Evolutionary conservation across 176 grass and related monocot genomes (phyloP).

Genomic region (Tillandsia fasciculata): DNA sequence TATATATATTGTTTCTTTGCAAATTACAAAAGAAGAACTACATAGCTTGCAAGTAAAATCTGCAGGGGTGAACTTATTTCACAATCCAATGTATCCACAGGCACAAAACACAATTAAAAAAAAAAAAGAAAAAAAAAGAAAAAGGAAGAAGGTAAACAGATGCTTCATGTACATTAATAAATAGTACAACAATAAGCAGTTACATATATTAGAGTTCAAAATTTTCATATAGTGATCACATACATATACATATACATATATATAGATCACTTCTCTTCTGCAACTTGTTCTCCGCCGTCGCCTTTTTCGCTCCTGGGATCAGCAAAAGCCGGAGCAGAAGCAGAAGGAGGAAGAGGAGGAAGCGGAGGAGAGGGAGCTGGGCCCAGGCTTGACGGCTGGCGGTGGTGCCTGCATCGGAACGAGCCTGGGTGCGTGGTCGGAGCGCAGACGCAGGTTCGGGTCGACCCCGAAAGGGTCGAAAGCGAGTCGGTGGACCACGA

Average conservation of each 20-base stretch:
- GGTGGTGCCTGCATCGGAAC: slow-evolving; percentile 82
- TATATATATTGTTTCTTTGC: too few species aligned
- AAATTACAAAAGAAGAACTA: too few species aligned
- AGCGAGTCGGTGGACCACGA: slow-evolving; percentile 81
- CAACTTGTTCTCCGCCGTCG: background rate
- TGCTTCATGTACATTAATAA: too few species aligned
- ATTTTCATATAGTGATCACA: background rate
- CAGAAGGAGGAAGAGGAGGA: background rate
- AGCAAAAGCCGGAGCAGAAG: too few species aligned
- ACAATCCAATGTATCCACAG: too few species aligned
- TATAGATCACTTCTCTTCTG: background rate
- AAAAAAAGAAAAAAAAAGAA: too few species aligned
- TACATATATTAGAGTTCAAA: background rate
- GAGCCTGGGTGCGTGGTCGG: slow-evolving; percentile 76
- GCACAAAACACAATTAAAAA: too few species aligned
- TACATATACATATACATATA: background rate
- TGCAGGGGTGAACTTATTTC: too few species aligned
- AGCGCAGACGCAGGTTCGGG: slow-evolving; percentile 53
- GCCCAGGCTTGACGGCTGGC: slow-evolving; percentile 23
- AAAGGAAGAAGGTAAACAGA: too few species aligned
- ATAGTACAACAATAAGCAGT: too few species aligned
- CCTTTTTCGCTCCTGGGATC: background rate
- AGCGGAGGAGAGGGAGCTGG: background rate
- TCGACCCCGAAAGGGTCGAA: slow-evolving; percentile 24
- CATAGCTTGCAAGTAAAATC: too few species aligned